Evolutionary conservation across 305 asterid species (phyloP).

Genomic region (Plantago lanceolata): DNA sequence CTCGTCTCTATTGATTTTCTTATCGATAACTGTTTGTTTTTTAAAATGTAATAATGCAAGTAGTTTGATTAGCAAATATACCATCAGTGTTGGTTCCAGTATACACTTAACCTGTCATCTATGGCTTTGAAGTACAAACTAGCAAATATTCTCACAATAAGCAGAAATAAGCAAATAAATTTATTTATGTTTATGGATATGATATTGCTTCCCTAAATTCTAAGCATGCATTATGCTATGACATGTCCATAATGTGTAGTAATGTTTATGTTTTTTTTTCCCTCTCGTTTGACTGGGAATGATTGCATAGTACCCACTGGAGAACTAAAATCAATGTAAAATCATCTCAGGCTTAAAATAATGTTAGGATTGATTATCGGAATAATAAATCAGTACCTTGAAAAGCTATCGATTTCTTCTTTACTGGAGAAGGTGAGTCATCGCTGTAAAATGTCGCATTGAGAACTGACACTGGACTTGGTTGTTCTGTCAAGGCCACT

Average conservation of each 20-base stretch:
- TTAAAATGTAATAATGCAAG: too few species aligned
- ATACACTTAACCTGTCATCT: too few species aligned
- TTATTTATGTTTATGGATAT: neutral
- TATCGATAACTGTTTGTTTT: neutral
- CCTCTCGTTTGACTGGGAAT: slow-evolving; percentile 6
- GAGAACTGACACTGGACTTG: slow-evolving; percentile 94
- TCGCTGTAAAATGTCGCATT: slow-evolving; percentile 67
- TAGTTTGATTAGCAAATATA: too few species aligned
- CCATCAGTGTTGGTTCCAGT: too few species aligned
- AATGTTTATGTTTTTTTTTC: slow-evolving; percentile 4
- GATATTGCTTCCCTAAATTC: neutral
- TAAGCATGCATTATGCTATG: slow-evolving; percentile 17
- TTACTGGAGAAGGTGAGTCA: slow-evolving; percentile 87
- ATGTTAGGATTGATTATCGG: slow-evolving; percentile 18
- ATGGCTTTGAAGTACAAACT: too few species aligned
- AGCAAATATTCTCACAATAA: neutral
- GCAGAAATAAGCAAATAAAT: slow-evolving; percentile 1
- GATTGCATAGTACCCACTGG: slow-evolving; percentile 10
- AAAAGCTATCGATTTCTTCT: slow-evolving; percentile 61
- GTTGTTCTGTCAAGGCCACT: slow-evolving; percentile 60
- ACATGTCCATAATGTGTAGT: slow-evolving; percentile 4
- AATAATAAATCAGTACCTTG: slow-evolving; percentile 52
- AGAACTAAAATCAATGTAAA: slow-evolving; percentile 10
- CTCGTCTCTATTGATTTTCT: slow-evolving; percentile 1
- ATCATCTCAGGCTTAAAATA: slow-evolving; percentile 10